Percentiles rank a stretch among this genome's conserved stretches.
phyloP scores from a whole-genome alignment of 1,139 yeast species.

The Yamadazyma dushanensis region DNA sequence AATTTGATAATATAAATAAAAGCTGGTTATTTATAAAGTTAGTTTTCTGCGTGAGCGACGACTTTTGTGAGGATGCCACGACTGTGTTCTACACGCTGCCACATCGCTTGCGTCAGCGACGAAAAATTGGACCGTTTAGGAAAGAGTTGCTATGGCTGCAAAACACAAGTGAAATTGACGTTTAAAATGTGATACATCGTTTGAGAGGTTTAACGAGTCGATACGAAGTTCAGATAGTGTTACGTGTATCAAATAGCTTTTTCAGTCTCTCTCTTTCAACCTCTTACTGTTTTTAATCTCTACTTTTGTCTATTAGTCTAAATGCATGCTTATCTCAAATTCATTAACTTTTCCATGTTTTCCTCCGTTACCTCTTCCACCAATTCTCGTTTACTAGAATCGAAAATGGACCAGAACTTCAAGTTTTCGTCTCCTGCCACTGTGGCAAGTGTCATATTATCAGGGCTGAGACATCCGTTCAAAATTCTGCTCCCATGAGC shows the following conservation, averaged over 20 bases:
- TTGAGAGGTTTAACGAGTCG: too few species aligned
- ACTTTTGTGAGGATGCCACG: neutral
- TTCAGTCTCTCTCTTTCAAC: too few species aligned
- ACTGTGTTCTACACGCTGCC: neutral
- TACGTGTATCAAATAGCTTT: too few species aligned
- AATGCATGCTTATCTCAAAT: constrained; percentile 19
- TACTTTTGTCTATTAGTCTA: too few species aligned
- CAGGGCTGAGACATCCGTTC: constrained; percentile 84
- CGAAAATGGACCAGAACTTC: constrained; percentile 93
- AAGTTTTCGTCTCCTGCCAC: constrained; percentile 96
- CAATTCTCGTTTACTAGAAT: constrained; percentile 39
- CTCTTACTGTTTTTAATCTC: too few species aligned
- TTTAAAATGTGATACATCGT: too few species aligned
- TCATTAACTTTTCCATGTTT: constrained; percentile 27
- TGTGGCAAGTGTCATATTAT: constrained; percentile 85
- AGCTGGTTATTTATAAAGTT: neutral
- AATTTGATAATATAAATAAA: neutral
- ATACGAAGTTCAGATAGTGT: too few species aligned
- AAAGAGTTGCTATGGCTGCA: too few species aligned
- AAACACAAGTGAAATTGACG: neutral
- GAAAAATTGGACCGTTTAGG: neutral
- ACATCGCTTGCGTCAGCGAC: neutral
- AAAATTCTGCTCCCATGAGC: constrained; percentile 93
- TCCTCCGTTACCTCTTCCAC: constrained; percentile 29
- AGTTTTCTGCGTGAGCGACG: neutral